Evolutionary conservation across 2,329 filamentous ascomycete genomes (phyloP), one percentile per base, ranked within the genome.

Genomic region (Trichoderma citrinoviride): DNA sequence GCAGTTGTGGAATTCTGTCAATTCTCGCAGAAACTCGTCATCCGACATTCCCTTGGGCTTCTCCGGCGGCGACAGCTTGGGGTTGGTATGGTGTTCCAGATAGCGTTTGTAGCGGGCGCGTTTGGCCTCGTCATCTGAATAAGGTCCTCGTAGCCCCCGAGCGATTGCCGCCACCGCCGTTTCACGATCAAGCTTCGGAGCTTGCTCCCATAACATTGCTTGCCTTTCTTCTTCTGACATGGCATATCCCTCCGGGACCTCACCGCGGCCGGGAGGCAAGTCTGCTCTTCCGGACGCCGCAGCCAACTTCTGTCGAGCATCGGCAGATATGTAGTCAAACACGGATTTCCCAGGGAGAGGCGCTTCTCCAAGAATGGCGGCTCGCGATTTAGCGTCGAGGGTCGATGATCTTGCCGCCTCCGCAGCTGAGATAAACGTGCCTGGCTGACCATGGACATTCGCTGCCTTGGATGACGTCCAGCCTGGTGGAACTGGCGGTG

Each of bases 251-350:
- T 83, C 81, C 0, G 91, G 90, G 3, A 90, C 81, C 77, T 97
- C 91, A 60, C 91, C 88, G 1, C 88, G 80, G 0, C 90, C 95
- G 7, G 87, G 86, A 0, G 95, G 95, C 2, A 99, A 84, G 72
- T 94, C 86, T 3, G 78, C 77, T 65, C 88, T 92, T 1, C 93
- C 93, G 2, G 92, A 92, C 1, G 88, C 88, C 12, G 86, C 83
- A 3, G 85, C 92, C 50, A 99, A 84, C 27, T 89, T 87, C 58
- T 94, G 89, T 67, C 95, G 87, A 3, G 91, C 87, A 40, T 90
- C 85, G 0, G 91, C 83, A 0, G 91, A 91, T 69, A 99, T 84
- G 76, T 91, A 99, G 77, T 98, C 93, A 75, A 98, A 99, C 3
- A 99, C 88, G 0, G 95, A 98, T 78, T 98, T 97, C 0, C 92